These are phyloP conservation scores for Moricandia moricandioides DNA, from an alignment of 345 rosid species.

Conservation along the genomic window DNA sequence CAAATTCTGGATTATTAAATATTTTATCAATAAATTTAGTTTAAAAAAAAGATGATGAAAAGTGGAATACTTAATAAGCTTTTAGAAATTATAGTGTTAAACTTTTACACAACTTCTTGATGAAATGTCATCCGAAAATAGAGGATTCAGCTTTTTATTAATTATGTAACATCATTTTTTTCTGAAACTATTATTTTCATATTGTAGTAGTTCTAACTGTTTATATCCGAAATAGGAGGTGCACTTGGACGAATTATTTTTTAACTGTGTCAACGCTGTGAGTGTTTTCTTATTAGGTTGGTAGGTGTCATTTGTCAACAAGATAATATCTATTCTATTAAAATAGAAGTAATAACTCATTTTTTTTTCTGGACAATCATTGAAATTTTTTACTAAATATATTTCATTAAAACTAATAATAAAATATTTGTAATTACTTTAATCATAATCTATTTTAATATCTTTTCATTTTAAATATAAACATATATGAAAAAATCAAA, in stretches of 20 bases:
- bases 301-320: neutral
- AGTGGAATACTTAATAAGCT: neutral
- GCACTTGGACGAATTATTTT: neutral
- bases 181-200: neutral
- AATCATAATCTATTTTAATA: too few relatives aligned
- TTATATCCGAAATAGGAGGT: neutral
- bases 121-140: neutral
- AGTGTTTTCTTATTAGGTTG: neutral
- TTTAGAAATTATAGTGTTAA: neutral
- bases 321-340: neutral
- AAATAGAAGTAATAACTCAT: too few relatives aligned
- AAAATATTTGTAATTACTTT: too few relatives aligned
- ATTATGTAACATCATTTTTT: too few relatives aligned
- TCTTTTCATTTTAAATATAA: too few relatives aligned
- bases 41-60: too few relatives aligned
- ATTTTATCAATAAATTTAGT: neutral
- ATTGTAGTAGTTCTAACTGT: too few relatives aligned
- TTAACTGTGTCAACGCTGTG: neutral
- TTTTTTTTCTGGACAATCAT: too few relatives aligned
- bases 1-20: neutral
- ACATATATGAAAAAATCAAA: too few relatives aligned
- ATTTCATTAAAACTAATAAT: too few relatives aligned
- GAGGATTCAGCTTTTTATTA: too few relatives aligned
- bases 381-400: too few relatives aligned
- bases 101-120: neutral